These are phyloP conservation scores for Leptodontidium sp. DNA, from an alignment of 2,329 filamentous ascomycete species.

Conservation along the genomic window DNA sequence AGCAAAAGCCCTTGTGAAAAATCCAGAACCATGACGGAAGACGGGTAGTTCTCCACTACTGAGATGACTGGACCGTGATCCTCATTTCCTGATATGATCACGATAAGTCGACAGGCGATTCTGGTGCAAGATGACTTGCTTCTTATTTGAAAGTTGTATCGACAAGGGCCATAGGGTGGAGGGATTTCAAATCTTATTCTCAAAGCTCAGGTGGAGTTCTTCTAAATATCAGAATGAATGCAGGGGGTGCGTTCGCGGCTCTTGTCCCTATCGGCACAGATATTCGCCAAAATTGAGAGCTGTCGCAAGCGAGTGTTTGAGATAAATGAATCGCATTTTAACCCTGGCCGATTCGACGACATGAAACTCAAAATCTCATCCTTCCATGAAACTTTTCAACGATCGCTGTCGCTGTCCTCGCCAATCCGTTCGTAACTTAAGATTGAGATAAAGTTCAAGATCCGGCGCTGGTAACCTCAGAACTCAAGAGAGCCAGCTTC, in stretches of 20 bases:
- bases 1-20: background rate
- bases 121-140: too few species aligned
- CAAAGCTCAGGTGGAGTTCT: background rate
- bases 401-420: too few species aligned
- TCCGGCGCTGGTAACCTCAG: too few species aligned
- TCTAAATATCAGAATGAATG: background rate
- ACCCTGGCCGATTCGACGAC: background rate
- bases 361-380: background rate
- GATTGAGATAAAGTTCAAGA: too few species aligned
- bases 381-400: background rate
- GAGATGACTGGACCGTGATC: background rate
- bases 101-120: background rate
- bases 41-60: background rate
- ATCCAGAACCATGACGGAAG: background rate
- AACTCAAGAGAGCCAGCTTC: too few species aligned
- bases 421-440: too few species aligned
- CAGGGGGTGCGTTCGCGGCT: background rate
- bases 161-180: background rate
- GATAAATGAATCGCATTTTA: background rate
- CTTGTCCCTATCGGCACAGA: background rate
- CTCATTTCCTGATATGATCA: constrained; percentile 7
- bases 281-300: background rate
- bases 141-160: too few species aligned
- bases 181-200: background rate
- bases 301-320: background rate